Base-by-base conservation (phyloP, 1,284 basidiomycete species). In the Termitomyces sp. region DNA sequence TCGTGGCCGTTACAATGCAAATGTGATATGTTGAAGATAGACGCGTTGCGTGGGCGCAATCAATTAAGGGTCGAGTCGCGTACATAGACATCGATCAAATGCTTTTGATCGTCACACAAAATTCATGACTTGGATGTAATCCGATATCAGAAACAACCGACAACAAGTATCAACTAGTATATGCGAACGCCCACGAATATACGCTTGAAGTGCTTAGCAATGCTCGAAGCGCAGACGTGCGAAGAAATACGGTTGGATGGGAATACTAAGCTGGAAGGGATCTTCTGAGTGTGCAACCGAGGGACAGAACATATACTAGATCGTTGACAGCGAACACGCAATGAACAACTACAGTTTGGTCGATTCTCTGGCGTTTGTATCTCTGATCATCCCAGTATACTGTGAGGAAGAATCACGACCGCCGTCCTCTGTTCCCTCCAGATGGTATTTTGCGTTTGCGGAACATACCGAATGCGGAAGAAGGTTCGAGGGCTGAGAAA, bases 371-470 rank as follows among this genome's bases (percentile, higher is more conserved):
- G 33, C 33, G 15, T 15, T 34, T 5, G 5, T 34, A 13, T 33
- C 33, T 15, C 13, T 34, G 12, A 34, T 15, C 33, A 36, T n/a
- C 34, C 15, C 15, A n/a, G 15, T n/a, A 36, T 36, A 1, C 2
- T 36, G 5, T n/a, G 15, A 5, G 15, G 6, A 36, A 42, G 13
- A 24, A 44, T 50, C 30, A 59, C 26, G 51, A 17, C 13, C 70
- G 63, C 50, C 67, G 66, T 10, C 68, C 67, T 56, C 68, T 67
- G 3, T 61, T 66, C n/a, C 67, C 66, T 26, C 67, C 69, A 13
- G 59, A 48, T 10, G 69, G 70, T 6, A 62, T 57, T 60, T 71
- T 75, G 42, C 75, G 71, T 58, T 74, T 76, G 57, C 73, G 72
- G 61, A 77, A 76, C 19, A 74, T 62, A 44, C 52, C 42, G 36